Percentiles rank a stretch among this genome's conserved stretches.
phyloP scores from a whole-genome alignment of 192 early-diverging fungal genomes.

The Paraglomus brasilianum region DNA sequence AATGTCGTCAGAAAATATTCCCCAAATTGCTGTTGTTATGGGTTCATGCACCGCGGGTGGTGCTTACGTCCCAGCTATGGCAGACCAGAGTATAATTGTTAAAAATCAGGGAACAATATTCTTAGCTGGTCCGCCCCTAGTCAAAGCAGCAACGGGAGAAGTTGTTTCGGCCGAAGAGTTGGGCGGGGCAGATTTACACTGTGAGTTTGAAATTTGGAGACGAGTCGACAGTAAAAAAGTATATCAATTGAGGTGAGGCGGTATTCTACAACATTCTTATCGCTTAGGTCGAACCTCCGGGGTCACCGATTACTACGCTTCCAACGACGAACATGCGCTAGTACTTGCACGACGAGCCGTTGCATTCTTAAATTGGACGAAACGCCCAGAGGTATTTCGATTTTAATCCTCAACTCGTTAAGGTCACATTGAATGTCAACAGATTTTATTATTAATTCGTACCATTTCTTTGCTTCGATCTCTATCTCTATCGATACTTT shows the following conservation, averaged over 20 bases:
- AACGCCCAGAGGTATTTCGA: constrained; percentile 54
- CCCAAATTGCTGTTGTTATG: constrained; percentile 96
- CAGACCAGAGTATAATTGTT: constrained; percentile 97
- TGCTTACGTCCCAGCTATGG: constrained; percentile 98
- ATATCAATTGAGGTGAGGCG: background rate
- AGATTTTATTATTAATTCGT: background rate
- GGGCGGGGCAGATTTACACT: constrained; percentile 94
- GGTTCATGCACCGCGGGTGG: constrained; percentile 97
- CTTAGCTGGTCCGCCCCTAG: constrained; percentile 92
- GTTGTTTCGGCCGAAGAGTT: constrained; percentile 90
- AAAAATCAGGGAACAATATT: constrained; percentile 95
- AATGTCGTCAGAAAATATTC: constrained; percentile 78
- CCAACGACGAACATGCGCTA: constrained; percentile 86
- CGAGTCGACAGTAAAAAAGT: background rate
- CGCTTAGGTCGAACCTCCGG: constrained; percentile 72
- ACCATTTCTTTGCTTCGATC: constrained; percentile 21
- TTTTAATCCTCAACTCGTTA: too few species aligned
- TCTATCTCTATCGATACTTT: background rate
- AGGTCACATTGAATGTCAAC: too few species aligned
- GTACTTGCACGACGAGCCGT: constrained; percentile 80
- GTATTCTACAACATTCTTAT: background rate
- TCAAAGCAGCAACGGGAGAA: constrained; percentile 96
- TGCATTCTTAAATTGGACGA: constrained; percentile 80
- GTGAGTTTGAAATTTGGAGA: constrained; percentile 47
- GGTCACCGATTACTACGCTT: constrained; percentile 92